These are phyloP conservation scores for Ammopiptanthus mongolicus DNA, from an alignment of 306 rosid species.

Conservation along the genomic window DNA sequence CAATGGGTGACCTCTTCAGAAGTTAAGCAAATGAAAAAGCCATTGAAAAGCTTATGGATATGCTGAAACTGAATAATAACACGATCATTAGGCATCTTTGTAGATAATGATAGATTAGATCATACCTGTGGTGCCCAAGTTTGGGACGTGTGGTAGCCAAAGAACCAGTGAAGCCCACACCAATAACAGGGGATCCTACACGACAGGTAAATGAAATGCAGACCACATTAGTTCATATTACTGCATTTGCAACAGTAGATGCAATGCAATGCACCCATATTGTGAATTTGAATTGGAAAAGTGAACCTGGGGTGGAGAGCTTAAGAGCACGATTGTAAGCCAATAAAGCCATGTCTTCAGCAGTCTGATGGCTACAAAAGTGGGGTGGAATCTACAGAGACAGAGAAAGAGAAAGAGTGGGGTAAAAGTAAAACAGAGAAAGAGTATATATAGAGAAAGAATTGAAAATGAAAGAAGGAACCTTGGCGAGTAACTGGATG, in stretches of 20 bases:
- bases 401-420: not conserved
- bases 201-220: constrained; percentile 15
- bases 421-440: no score
- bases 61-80: not conserved
- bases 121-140: constrained; percentile 80
- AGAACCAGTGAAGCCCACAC: constrained; percentile 87
- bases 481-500: constrained; percentile 82
- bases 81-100: not conserved
- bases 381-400: constrained; percentile 59
- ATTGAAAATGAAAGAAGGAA: not conserved
- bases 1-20: not conserved
- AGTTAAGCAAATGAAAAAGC: not conserved
- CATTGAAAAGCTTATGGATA: not conserved
- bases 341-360: constrained; percentile 79
- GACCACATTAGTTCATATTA: not conserved
- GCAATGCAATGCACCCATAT: not conserved
- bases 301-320: constrained; percentile 74
- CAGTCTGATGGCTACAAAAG: constrained; percentile 57
- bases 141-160: constrained; percentile 63
- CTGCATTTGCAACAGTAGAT: not conserved
- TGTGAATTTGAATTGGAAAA: not conserved
- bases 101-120: not conserved
- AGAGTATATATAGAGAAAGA: not conserved
- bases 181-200: constrained; percentile 79
- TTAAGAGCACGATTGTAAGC: constrained; percentile 95